phyloP scores from a whole-genome alignment of 2,329 filamentous ascomycete genomes.

The Daldinia sp. region DNA sequence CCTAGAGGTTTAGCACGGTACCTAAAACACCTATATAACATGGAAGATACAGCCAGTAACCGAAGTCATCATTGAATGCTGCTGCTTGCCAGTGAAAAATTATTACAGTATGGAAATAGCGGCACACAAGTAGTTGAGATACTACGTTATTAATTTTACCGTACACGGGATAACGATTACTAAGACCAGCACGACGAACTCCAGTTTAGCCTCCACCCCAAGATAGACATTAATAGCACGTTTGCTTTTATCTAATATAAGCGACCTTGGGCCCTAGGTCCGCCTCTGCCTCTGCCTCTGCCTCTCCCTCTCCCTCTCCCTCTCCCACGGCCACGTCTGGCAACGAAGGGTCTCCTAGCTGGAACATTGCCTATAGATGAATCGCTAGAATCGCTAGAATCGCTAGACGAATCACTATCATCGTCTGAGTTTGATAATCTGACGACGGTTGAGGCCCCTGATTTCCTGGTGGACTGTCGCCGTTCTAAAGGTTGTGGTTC shows the following conservation, averaged over 20 bases:
- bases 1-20: too few relatives aligned
- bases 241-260: background rate
- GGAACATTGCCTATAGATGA: constrained; percentile 21
- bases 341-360: constrained; percentile 1
- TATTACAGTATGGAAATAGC: too few relatives aligned
- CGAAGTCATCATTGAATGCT: too few relatives aligned
- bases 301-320: constrained; percentile 24
- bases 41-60: too few relatives aligned
- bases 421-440: constrained; percentile 33
- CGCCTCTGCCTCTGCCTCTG: too few relatives aligned
- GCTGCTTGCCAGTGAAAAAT: too few relatives aligned
- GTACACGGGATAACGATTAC: background rate
- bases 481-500: constrained; percentile 19
- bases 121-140: too few relatives aligned
- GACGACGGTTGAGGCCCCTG: constrained; percentile 39
- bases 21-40: too few relatives aligned
- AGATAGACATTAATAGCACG: background rate
- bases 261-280: constrained; percentile 12
- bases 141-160: background rate
- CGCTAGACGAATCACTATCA: constrained; percentile 20
- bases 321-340: constrained; percentile 23
- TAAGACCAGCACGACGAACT: background rate
- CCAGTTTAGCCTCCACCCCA: too few relatives aligned
- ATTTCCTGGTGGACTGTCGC: constrained; percentile 19
- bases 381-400: too few relatives aligned